phyloP scores from a whole-genome alignment of 495 filamentous ascomycete genomes.

The Neurospora africana region DNA sequence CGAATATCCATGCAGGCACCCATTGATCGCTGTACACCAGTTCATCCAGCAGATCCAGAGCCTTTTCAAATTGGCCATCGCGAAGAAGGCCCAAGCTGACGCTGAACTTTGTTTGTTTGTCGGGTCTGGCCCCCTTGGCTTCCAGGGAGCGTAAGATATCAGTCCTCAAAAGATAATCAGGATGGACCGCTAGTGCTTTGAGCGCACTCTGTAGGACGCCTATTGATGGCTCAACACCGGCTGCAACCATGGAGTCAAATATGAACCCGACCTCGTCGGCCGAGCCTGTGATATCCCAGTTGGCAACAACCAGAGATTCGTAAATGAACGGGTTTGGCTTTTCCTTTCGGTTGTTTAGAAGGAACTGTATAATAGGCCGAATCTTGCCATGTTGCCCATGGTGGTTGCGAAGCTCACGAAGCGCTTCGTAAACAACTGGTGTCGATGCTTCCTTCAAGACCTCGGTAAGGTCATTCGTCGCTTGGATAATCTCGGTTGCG shows the following conservation, averaged over 20 bases:
- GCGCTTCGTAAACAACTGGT: conserved; percentile 35
- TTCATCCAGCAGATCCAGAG: conserved; percentile 58
- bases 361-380: conserved; percentile 36
- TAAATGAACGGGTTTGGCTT: conserved; percentile 58
- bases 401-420: conserved; percentile 27
- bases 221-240: conserved; percentile 49
- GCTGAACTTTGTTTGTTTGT: conserved; percentile 36
- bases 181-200: conserved; percentile 67
- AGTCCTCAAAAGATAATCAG: conserved; percentile 66
- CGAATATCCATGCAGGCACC: conserved; percentile 62
- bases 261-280: conserved; percentile 48
- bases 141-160: conserved; percentile 58
- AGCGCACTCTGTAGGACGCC: conserved; percentile 55
- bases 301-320: conserved; percentile 59
- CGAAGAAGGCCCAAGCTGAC: conserved; percentile 64
- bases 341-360: conserved; percentile 53
- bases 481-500: not conserved
- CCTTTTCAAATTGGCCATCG: conserved; percentile 73
- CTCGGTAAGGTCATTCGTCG: not conserved
- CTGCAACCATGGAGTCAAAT: conserved; percentile 56
- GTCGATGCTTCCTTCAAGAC: conserved; percentile 9
- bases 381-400: conserved; percentile 9
- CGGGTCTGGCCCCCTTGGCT: conserved; percentile 33
- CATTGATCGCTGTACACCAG: conserved; percentile 47
- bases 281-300: conserved; percentile 57